Evolutionary conservation across 805 yeast genomes (phyloP), one percentile per base, ranked within the genome.

Genomic region (Myxozyma geophila): DNA sequence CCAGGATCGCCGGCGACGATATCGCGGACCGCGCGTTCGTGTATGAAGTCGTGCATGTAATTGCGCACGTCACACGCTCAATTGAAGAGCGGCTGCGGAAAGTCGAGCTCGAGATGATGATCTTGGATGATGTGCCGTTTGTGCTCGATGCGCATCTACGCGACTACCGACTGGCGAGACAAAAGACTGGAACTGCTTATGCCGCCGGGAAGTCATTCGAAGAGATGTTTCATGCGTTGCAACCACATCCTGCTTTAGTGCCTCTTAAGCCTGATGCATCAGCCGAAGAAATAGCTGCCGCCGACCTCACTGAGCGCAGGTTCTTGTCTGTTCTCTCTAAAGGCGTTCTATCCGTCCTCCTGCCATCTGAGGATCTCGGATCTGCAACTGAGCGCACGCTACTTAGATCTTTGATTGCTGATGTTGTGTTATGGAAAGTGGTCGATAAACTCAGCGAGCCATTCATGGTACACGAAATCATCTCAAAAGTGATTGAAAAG

Each of bases 401-500:
- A 54, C 60, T 82, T 6, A 68, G 77, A 3, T 72, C 80, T 0
- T 61, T 84, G 4, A 47, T 83, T 13, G 75, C 78, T 28, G 85
- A 82, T 51, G 67, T 83, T 49, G 74, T 80, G 0, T 59, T 84
- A 48, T 72, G 72, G 48, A 82, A 78, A 60, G 67, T 79, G 0
- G 70, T 82, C 5, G 81, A 79, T 7, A 82, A 81, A 67, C 62
- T 83, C 15, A 74, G 81, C 9, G 84, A 83, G 60, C 83, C 83
- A n/a, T 84, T 82, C 74, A 79, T 81, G 72, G 67, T 84, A 1
- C 81, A 85, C 77, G 83, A 80, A 37, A 72, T 83, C 3, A 67
- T 80, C 6, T 60, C 67, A 36, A 74, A 73, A 63, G 66, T 67
- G n/a, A 58, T 70, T 36, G 67, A 64, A 35, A 59, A 61, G 53